Evolutionary conservation across 371 early-diverging fungal species (phyloP), one percentile per base, ranked within the genome.

Genomic region (Dipsacomyces acuminosporus): DNA sequence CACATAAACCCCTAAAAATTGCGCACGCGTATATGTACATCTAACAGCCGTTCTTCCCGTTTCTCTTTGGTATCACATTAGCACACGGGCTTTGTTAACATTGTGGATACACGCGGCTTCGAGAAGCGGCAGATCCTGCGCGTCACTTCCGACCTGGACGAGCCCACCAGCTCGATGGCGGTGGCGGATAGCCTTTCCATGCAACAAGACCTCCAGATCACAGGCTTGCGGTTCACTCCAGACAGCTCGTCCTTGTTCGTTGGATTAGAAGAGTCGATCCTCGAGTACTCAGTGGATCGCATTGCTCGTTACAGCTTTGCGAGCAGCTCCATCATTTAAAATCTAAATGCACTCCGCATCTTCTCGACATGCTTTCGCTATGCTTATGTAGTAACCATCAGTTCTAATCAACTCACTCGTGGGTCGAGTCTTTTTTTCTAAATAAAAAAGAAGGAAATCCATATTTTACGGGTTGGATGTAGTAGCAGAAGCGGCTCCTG

Each of bases 21-120:
- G 20, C 26, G 20, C 19, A 30, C 20, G 20, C 8, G 42, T 49
- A 11, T 41, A 1, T 11, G 47, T 24, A 14, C 26, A 18, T 9
- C 23, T 41, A n/a, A 58, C 43, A 15, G 22, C 11, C 9, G 18
- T 34, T n/a, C 41, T 14, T 14, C 45, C 41, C 13, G 13, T 14
- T 15, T 15, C 13, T n/a, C n/a, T n/a, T n/a, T n/a, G n/a, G n/a
- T n/a, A n/a, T n/a, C n/a, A n/a, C n/a, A n/a, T n/a, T 51, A 51
- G 80, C 87, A 87, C 55, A 76, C 82, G 8, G 76, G 79, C 9
- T 83, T 80, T 59, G 71, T 87, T 19, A 80, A 82, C 46, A 54
- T 86, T n/a, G 82, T 84, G 8, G 88, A 87, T 52, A 80, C 88
- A 1, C 64, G 88, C 20, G 80, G 77, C 17, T 86, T 83, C 59